These are phyloP conservation scores for Annulohypoxylon moriforme DNA, from an alignment of 495 filamentous ascomycete genomes.

Conservation along the genomic window DNA sequence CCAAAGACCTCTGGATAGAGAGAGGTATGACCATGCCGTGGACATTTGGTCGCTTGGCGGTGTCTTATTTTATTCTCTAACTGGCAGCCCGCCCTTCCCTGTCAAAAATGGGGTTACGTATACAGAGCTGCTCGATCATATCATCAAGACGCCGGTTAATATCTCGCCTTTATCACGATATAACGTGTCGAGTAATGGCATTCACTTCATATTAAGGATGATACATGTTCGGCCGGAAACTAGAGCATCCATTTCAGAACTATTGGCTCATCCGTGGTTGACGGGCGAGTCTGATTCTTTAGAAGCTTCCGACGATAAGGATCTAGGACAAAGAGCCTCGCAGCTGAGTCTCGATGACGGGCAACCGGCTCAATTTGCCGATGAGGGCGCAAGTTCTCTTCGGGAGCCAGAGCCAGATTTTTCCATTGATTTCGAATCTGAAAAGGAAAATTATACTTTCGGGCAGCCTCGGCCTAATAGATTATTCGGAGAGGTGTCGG, in stretches of 20 bases:
- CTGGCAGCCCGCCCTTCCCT: conserved; percentile 78
- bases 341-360: conserved; percentile 72
- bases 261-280: conserved; percentile 77
- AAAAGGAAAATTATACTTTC: conserved; percentile 58
- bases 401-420: conserved; percentile 35
- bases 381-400: conserved; percentile 15
- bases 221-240: conserved; percentile 76
- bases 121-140: conserved; percentile 78
- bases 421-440: conserved; percentile 49
- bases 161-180: conserved; percentile 64
- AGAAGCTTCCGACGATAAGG: conserved; percentile 59
- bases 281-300: conserved; percentile 53
- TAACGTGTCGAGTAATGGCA: conserved; percentile 70
- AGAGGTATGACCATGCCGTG: conserved; percentile 85
- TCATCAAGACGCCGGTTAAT: conserved; percentile 80
- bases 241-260: conserved; percentile 72
- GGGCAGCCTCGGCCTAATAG: conserved; percentile 58
- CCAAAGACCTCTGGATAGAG: conserved; percentile 50
- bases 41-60: conserved; percentile 96
- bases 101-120: conserved; percentile 66
- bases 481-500: conserved; percentile 88
- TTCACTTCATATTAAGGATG: conserved; percentile 80
- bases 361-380: conserved; percentile 8
- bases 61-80: conserved; percentile 85
- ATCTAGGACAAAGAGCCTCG: conserved; percentile 68